Evolutionary conservation across 371 early-diverging fungal genomes (phyloP).

Genomic region (Mucor ambiguus): DNA sequence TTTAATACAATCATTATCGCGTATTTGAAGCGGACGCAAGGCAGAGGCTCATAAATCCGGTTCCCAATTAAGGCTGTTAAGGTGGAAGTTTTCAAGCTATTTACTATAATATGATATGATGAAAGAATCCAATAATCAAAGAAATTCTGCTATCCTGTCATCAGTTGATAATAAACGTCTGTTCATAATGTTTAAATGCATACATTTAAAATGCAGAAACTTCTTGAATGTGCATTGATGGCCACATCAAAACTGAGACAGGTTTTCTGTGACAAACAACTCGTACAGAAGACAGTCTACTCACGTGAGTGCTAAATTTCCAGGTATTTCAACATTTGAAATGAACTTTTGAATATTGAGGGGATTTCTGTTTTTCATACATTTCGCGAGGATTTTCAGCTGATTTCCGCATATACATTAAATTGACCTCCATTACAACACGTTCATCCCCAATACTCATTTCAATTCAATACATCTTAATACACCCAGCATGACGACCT

Average conservation of each 20-base stretch:
- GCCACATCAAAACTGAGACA: background rate
- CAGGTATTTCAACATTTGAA: background rate
- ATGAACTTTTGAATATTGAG: conserved; percentile 6
- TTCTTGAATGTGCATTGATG: too few relatives aligned
- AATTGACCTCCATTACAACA: background rate
- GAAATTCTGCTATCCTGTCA: too few relatives aligned
- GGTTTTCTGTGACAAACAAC: background rate
- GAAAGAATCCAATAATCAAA: too few relatives aligned
- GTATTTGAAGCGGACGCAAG: too few relatives aligned
- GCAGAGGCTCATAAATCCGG: too few relatives aligned
- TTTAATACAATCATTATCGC: too few relatives aligned
- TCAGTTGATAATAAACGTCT: too few relatives aligned
- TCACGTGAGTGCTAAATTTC: conserved; percentile 8
- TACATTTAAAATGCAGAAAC: too few relatives aligned
- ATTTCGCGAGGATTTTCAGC: background rate
- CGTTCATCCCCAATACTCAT: background rate
- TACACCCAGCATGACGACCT: conserved; percentile 46
- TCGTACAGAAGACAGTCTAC: background rate
- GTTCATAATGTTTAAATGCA: too few relatives aligned
- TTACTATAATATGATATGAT: too few relatives aligned
- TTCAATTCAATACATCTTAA: background rate
- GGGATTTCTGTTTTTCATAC: conserved; percentile 1
- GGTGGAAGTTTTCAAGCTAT: too few relatives aligned
- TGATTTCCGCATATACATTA: background rate
- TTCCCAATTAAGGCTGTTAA: too few relatives aligned